phyloP scores from a whole-genome alignment of 2,329 filamentous ascomycete genomes.

The Trichoderma sp. region DNA sequence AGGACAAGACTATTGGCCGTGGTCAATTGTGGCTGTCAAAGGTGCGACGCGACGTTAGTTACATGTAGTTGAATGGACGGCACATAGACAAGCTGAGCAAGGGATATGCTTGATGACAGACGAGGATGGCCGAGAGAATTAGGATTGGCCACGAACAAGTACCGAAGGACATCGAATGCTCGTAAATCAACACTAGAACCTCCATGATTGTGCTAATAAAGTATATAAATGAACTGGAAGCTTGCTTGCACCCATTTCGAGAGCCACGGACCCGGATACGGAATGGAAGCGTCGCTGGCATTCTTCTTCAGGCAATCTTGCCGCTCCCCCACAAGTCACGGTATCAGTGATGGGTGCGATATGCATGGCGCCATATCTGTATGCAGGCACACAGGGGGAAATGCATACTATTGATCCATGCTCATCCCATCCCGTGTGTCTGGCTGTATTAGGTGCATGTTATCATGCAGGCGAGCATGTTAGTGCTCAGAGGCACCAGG shows the following conservation, averaged over 20 bases:
- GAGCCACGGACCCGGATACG: background rate
- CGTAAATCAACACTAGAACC: background rate
- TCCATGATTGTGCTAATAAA: background rate
- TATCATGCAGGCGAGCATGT: background rate
- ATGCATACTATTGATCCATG: background rate
- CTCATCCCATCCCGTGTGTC: background rate
- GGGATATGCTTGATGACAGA: background rate
- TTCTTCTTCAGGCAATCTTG: background rate
- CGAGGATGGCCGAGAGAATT: background rate
- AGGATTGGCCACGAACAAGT: background rate
- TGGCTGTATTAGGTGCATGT: background rate
- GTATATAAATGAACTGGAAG: background rate
- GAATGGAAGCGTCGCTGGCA: background rate
- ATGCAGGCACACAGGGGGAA: constrained; percentile 17
- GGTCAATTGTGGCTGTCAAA: constrained; percentile 10
- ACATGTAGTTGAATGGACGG: background rate
- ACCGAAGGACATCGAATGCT: background rate
- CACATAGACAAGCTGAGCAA: background rate
- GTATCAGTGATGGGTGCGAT: background rate
- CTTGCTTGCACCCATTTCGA: background rate
- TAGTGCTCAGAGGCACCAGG: background rate
- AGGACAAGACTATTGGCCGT: background rate
- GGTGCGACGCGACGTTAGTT: constrained; percentile 9
- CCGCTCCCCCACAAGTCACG: constrained; percentile 1
- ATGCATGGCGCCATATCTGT: constrained; percentile 9